phyloP scores from a whole-genome alignment of 495 filamentous ascomycete genomes.

The Clohesyomyces aquaticus region DNA sequence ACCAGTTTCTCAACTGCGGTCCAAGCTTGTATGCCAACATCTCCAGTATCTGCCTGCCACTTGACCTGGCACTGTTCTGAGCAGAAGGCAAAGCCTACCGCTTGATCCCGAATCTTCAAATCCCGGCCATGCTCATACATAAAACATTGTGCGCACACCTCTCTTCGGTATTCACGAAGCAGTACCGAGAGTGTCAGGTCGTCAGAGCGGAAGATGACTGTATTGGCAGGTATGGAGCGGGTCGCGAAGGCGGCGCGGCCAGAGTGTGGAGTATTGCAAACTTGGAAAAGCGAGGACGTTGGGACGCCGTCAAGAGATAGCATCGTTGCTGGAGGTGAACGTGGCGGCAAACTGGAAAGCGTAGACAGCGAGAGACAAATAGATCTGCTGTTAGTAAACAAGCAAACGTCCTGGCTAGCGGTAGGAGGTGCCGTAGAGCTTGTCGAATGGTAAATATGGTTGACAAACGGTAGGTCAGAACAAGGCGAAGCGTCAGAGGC shows the following conservation, averaged over 20 bases:
- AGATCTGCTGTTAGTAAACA: neutral
- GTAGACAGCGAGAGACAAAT: neutral
- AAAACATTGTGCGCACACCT: slow-evolving; percentile 49
- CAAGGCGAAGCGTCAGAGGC: neutral
- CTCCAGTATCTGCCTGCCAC: slow-evolving; percentile 37
- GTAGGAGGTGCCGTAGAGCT: too few species aligned
- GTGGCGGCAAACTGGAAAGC: neutral
- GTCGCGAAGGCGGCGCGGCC: slow-evolving; percentile 46
- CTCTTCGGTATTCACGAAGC: slow-evolving; percentile 45
- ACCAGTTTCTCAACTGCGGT: slow-evolving; percentile 32
- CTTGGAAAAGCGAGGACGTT: slow-evolving; percentile 34
- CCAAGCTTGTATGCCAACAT: slow-evolving; percentile 40
- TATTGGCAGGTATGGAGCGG: slow-evolving; percentile 30
- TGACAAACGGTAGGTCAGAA: neutral
- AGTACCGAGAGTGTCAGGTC: slow-evolving; percentile 41
- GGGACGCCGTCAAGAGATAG: slow-evolving; percentile 12
- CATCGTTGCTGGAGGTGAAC: neutral
- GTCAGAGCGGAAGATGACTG: slow-evolving; percentile 27
- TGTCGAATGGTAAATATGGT: neutral
- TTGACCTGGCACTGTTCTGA: slow-evolving; percentile 24
- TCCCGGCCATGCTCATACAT: slow-evolving; percentile 44
- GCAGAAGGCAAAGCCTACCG: slow-evolving; percentile 45
- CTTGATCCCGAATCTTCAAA: slow-evolving; percentile 32
- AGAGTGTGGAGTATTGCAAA: slow-evolving; percentile 40
- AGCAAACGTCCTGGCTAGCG: too few species aligned